Conservation (phyloP, 495 filamentous ascomycete genomes). For the Xylaria bambusicola region DNA sequence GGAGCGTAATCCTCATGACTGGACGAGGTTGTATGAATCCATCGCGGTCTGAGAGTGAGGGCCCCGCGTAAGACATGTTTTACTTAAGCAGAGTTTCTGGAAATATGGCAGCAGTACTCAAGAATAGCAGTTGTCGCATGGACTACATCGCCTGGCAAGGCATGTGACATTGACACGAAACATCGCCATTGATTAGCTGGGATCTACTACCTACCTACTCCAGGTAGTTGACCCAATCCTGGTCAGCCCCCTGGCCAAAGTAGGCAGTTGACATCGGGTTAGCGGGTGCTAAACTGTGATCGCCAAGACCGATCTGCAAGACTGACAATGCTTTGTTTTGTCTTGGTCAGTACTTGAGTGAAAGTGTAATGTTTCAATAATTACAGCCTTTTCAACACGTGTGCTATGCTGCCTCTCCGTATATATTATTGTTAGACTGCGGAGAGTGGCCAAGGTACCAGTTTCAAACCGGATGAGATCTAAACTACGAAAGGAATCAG, state of each 20-base stretch:
- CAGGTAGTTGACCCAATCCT: constrained; percentile 2
- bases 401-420: background rate
- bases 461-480: background rate
- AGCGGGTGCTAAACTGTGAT: background rate
- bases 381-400: background rate
- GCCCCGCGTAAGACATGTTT: background rate
- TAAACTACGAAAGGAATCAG: too few species aligned
- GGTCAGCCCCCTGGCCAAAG: constrained; percentile 1
- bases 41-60: constrained; percentile 1
- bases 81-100: background rate
- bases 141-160: constrained; percentile 2
- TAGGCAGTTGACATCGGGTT: constrained; percentile 7
- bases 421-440: background rate
- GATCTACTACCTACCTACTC: constrained; percentile 14
- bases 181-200: constrained; percentile 3
- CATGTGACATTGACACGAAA: constrained; percentile 16
- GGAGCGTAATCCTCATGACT: constrained; percentile 1
- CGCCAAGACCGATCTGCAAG: constrained; percentile 14
- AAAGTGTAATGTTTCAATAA: background rate
- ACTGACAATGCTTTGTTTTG: background rate
- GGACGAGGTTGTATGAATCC: background rate
- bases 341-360: constrained; percentile 1
- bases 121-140: constrained; percentile 2
- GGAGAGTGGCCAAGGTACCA: background rate
- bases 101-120: background rate